Conservation (phyloP, 1,139 yeast genomes). For the Kodamaea fungicola region DNA sequence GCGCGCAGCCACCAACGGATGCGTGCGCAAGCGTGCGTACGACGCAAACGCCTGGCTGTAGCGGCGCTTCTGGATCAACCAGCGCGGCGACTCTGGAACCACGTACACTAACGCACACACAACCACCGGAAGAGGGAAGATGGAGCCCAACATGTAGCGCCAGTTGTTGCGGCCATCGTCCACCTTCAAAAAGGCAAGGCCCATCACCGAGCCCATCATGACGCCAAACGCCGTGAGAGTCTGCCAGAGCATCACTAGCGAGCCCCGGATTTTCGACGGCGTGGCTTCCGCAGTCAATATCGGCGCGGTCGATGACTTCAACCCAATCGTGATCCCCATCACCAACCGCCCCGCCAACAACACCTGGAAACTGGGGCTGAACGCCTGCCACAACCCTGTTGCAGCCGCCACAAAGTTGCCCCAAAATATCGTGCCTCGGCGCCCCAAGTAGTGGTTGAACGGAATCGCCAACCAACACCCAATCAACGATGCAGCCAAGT, state of each 20-base stretch:
- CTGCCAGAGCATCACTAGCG: constrained; percentile 35
- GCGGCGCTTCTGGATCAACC: constrained; percentile 39
- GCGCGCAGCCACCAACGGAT: constrained; percentile 4
- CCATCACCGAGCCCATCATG: constrained; percentile 27
- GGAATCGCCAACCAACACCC: constrained; percentile 7
- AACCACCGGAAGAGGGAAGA: constrained; percentile 26
- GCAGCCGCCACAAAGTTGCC: constrained; percentile 17
- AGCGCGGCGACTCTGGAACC: constrained; percentile 62
- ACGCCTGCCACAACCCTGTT: constrained; percentile 22
- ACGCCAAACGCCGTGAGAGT: constrained; percentile 35
- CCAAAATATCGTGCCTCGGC: constrained; percentile 21
- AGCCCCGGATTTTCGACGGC: constrained; percentile 21
- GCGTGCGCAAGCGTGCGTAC: constrained; percentile 3
- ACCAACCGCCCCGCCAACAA: constrained; percentile 22
- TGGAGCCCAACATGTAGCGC: constrained; percentile 35
- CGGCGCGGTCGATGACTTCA: constrained; percentile 28
- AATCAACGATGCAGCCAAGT: constrained; percentile 9
- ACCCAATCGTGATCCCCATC: constrained; percentile 33
- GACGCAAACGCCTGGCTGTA: constrained; percentile 29
- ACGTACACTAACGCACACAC: constrained; percentile 11
- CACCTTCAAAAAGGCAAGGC: constrained; percentile 32
- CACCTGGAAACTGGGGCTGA: constrained; percentile 17
- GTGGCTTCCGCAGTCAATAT: constrained; percentile 23
- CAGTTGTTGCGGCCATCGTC: constrained; percentile 36
- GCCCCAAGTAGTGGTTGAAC: constrained; percentile 13